phyloP scores from a whole-genome alignment of 768 basidiomycete genomes.

The Kwoniella europaea region DNA sequence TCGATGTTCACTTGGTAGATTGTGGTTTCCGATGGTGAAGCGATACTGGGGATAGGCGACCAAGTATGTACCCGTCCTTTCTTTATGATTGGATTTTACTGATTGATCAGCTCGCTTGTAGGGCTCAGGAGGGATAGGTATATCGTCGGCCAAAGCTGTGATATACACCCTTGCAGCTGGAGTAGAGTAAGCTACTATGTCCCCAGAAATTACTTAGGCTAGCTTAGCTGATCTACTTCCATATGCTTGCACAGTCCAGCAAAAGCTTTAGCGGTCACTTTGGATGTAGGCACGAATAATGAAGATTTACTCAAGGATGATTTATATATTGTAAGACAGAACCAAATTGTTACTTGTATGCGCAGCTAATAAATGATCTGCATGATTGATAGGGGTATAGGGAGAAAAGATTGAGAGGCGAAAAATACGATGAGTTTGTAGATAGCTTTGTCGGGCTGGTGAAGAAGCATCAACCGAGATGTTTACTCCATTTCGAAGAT shows the following conservation, averaged over 20 bases:
- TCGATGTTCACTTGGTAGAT: conserved; percentile 29
- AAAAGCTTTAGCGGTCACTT: conserved; percentile 56
- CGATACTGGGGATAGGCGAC: conserved; percentile 55
- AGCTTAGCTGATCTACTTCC: background rate
- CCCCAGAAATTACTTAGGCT: background rate
- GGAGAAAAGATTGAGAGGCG: conserved; percentile 71
- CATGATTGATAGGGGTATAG: conserved; percentile 68
- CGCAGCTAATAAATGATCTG: background rate
- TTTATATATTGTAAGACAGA: conserved; percentile 37
- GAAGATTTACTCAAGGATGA: conserved; percentile 45
- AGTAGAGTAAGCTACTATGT: conserved; percentile 46
- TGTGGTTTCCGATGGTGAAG: conserved; percentile 57
- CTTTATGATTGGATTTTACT: no score
- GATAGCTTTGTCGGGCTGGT: conserved; percentile 82
- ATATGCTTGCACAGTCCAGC: conserved; percentile 34
- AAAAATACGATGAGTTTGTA: conserved; percentile 76
- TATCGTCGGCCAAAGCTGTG: conserved; percentile 69
- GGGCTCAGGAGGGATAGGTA: conserved; percentile 57
- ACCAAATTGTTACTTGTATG: background rate
- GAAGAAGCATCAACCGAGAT: conserved; percentile 70
- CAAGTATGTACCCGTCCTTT: conserved; percentile 39
- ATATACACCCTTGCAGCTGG: conserved; percentile 64
- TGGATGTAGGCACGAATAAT: conserved; percentile 60
- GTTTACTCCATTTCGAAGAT: conserved; percentile 80
- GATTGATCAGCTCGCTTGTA: no score